Conservation (phyloP, 164 flowering plant genomes). For the Liriodendron chinense region DNA sequence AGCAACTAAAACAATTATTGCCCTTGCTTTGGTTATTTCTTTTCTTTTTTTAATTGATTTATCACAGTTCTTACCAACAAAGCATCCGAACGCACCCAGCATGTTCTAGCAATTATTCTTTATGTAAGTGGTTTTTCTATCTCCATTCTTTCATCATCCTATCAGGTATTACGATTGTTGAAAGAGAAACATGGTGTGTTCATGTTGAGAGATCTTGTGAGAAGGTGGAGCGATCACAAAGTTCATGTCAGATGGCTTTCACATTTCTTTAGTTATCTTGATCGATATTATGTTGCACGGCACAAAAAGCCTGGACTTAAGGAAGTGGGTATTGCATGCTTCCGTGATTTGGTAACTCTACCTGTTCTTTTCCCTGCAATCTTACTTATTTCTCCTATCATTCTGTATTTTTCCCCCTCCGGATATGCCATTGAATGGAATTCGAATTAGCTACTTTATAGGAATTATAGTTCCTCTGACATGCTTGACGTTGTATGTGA, state of each 20-base stretch:
- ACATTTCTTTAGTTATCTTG: conserved; percentile 38
- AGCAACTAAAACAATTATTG: neutral
- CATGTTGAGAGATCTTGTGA: neutral
- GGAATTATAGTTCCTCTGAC: neutral
- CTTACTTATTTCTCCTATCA: neutral
- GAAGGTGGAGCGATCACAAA: neutral
- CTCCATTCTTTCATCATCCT: neutral
- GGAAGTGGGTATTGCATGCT: conserved; percentile 33
- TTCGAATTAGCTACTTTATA: neutral
- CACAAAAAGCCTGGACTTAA: conserved; percentile 28
- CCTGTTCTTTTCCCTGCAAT: neutral
- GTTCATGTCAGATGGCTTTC: conserved; percentile 37
- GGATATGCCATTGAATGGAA: neutral
- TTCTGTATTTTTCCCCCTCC: neutral
- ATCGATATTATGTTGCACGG: conserved; percentile 35
- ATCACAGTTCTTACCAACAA: too few relatives aligned
- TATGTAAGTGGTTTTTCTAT: neutral
- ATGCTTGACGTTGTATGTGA: too few relatives aligned
- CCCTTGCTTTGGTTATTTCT: neutral
- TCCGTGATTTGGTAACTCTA: neutral
- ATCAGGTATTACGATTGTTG: conserved; percentile 1
- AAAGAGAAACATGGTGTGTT: conserved; percentile 1
- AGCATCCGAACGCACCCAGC: neutral
- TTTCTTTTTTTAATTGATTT: neutral
- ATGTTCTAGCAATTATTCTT: neutral